phyloP scores from a whole-genome alignment of 1,139 yeast genomes.

The Suhomyces choctaworum region DNA sequence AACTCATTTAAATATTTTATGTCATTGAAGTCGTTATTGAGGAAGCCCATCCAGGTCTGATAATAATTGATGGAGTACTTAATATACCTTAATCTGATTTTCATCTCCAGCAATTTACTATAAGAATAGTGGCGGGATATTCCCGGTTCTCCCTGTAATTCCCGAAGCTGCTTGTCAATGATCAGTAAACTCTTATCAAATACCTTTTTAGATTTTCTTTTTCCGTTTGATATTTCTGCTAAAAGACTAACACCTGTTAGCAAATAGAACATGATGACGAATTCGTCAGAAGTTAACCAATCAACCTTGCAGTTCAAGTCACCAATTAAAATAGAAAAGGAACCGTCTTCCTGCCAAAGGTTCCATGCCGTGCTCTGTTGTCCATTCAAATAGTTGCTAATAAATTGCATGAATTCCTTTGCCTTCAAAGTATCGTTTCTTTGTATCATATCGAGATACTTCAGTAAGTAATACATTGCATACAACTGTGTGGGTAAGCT shows the following conservation, averaged over 20 bases:
- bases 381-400: slow-evolving; percentile 28
- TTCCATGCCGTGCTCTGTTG: slow-evolving; percentile 24
- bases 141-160: slow-evolving; percentile 9
- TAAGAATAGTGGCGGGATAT: slow-evolving; percentile 18
- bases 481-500: slow-evolving; percentile 28
- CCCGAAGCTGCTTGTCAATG: slow-evolving; percentile 28
- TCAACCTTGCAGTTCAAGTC: slow-evolving; percentile 19
- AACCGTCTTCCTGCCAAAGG: slow-evolving; percentile 30
- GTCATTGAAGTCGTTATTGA: slow-evolving; percentile 28
- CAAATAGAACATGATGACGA: slow-evolving; percentile 40
- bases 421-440: slow-evolving; percentile 23
- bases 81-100: slow-evolving; percentile 25
- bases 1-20: slow-evolving; percentile 32
- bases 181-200: slow-evolving; percentile 37
- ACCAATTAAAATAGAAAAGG: slow-evolving; percentile 17
- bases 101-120: slow-evolving; percentile 21
- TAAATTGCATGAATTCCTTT: slow-evolving; percentile 23
- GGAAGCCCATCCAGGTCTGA: slow-evolving; percentile 34
- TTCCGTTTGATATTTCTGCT: slow-evolving; percentile 33
- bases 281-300: slow-evolving; percentile 48
- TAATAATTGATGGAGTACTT: slow-evolving; percentile 31
- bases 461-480: slow-evolving; percentile 29
- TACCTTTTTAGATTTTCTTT: slow-evolving; percentile 32
- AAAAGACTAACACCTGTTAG: slow-evolving; percentile 41
- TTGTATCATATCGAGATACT: slow-evolving; percentile 25